Evolutionary conservation across 495 filamentous ascomycete species (phyloP), one percentile per base, ranked within the genome.

Genomic region (Aspergillus taichungensis): DNA sequence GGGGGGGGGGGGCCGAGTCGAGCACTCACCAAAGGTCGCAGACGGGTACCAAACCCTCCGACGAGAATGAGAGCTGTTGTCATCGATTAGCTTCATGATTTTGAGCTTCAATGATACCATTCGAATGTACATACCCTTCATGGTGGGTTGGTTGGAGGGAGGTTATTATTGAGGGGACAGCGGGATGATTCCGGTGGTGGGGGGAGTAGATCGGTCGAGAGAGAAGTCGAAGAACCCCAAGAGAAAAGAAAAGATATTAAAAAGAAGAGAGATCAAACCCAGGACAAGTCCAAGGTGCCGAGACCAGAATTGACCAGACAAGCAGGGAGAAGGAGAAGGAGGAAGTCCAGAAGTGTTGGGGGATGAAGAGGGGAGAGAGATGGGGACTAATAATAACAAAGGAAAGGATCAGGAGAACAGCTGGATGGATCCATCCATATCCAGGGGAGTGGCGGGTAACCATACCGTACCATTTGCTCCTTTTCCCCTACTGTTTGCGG

Each of bases 31-130:
- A 98, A 78, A 69, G 92, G 92, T 64, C 92, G 87, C 54, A 98
- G 82, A 69, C 92, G 91, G 68, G 92, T 98, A 63, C 92, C 92
- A 71, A 97, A 98, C 63, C 92, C 92, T 74, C 92, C 92, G 68
- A 98, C 92, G 62, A 98, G 91, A 83, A 98, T 97, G 61, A 98
- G 82, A 68, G 92, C 92, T 98, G 66, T 55, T 48, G 30, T 24
- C n/a, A 4, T 24, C 18, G 4, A 24, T 24, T 24, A 24, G 18
- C 18, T 24, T 24, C 4, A 24, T 24, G 18, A 24, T 24, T 1
- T 4, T 24, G 18, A 24, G 1, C 18, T 24, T 13, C n/a, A 30
- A 6, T 18, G 9, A 27, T 32, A 7, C 10, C 29, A 35, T 31
- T 14, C 34, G 8, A 13, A 38, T 24, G 30, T 13, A 52, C 39